Base-by-base conservation (phyloP, 2,329 filamentous ascomycete species). In the Penicillium fuscoglaucum region DNA sequence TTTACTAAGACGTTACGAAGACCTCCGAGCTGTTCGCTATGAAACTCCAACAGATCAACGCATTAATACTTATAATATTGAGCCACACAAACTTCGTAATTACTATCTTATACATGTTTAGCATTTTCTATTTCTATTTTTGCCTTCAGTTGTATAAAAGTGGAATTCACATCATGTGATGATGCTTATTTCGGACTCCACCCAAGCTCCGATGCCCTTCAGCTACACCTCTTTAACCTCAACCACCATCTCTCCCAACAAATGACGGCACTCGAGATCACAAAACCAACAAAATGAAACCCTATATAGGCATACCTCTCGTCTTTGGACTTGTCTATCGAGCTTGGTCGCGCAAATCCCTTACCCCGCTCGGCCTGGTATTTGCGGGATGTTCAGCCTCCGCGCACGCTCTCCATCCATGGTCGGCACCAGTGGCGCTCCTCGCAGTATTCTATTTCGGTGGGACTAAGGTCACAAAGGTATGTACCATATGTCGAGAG, bases 361-460 rank as follows among this genome's bases (percentile, higher is more conserved):
- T 99, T 40, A 98, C 93, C 0, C 85, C 88, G 0, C 78, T 82
- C 7, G 93, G 93, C 60, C 85, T 96, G 66, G 66, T 88, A 39
- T 84, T 85, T 13, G 93, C 93, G 4, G 80, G 82, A 6, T 68
- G 89, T 44, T 96, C 93, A 4, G 93, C 91, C 4, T 74, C 84
- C 46, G 85, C 89, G 12, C 95, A 99, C 74, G 91, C 92, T 17
- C 78, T 93, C n/a, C 93, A 98, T 75, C 93, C 93, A 4, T 97
- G 91, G 88, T 90, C 90, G 60, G 80, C 93, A n/a, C 93, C 91
- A n/a, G 96, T 97, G 77, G 84, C 84, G 29, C 82, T 97, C 12
- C 82, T 98, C 2, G 84, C 84, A 50, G 84, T 92, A 37, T 98
- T 98, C 79, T 98, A 96, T 76, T 79, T 96, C 3, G 86, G 89